Base-by-base conservation (phyloP, 371 early-diverging fungal genomes). In the Lichtheimia ramosa region DNA sequence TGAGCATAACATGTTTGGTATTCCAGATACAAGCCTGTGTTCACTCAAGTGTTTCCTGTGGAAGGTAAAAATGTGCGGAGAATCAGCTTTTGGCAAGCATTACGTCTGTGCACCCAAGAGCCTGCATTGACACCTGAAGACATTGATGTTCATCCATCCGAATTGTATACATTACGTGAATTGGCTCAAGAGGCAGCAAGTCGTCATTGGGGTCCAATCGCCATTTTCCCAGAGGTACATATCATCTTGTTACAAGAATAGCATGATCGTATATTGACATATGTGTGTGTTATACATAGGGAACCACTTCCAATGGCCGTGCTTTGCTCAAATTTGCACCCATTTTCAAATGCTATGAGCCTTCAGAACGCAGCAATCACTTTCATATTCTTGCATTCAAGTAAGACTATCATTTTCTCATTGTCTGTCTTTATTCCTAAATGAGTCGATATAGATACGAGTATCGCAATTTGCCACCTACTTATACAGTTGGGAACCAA, bases 221-320 rank as follows among this genome's bases (percentile, higher is more conserved):
- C 91, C 43, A 77, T 94, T 7, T 92, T 95, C 58, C 89, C 95
- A 0, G 96, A 94, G 67, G 87, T 82, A 79, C 42, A 25, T 54
- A 3, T 46, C 8, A 34, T 34, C 10, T 2, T n/a, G n/a, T n/a
- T 34, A 6, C 34, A 8, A 0, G 34, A 34, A 5, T 8, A 8
- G 34, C 10, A 10, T 5, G 34, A 0, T 8, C n/a, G 34, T 10
- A 34, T 34, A 8, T 10, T 8, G 2, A 34, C 2, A 34, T 8
- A 8, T 34, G 34, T 34, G 5, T 34, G 34, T 34, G 5, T 2
- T 8, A 24, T 23, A 15, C 7, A 15, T 53, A 87, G 84, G 93
- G 89, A 20, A 92, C 96, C 0, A 95, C 96, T 1, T 87, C 92
- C 42, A 96, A 96, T 73, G 92, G 92, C 39, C 82, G 92, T 7